These are phyloP conservation scores for Aspergillus sp. DNA, from an alignment of 2,329 filamentous ascomycete species.

Conservation along the genomic window DNA sequence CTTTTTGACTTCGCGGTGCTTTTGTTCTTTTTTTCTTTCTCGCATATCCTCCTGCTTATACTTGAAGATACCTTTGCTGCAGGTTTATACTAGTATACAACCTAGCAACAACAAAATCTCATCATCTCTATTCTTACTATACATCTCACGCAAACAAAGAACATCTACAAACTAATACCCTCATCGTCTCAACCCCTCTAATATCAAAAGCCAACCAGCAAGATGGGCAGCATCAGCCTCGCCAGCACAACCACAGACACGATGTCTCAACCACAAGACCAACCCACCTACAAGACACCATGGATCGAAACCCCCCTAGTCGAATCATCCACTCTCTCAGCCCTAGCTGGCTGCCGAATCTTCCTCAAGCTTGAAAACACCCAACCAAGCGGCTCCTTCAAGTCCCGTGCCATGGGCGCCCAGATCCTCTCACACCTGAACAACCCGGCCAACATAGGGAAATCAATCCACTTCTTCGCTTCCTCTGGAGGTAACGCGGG, in stretches of 20 bases:
- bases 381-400: constrained; percentile 84
- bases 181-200: neutral
- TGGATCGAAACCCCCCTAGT: constrained; percentile 73
- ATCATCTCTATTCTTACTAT: neutral
- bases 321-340: constrained; percentile 65
- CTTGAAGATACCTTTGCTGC: neutral
- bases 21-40: constrained; percentile 2
- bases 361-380: constrained; percentile 84
- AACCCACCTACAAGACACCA: constrained; percentile 43
- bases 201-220: constrained; percentile 6
- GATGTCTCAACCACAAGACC: neutral
- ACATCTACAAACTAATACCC: neutral
- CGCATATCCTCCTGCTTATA: neutral
- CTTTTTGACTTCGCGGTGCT: neutral
- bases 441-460: constrained; percentile 40
- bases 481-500: constrained; percentile 83
- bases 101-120: neutral
- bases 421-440: constrained; percentile 59
- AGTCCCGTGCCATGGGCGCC: constrained; percentile 73
- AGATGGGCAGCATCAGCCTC: constrained; percentile 38
- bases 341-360: constrained; percentile 73
- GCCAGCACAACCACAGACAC: constrained; percentile 20
- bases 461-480: constrained; percentile 70
- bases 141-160: neutral
- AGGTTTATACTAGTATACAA: neutral